A percentile compares a stretch with the other conserved stretches of the same genome.
These are phyloP conservation scores for Furcasterigmium furcatum DNA, from an alignment of 2,329 filamentous ascomycete genomes.

Conservation along the genomic window DNA sequence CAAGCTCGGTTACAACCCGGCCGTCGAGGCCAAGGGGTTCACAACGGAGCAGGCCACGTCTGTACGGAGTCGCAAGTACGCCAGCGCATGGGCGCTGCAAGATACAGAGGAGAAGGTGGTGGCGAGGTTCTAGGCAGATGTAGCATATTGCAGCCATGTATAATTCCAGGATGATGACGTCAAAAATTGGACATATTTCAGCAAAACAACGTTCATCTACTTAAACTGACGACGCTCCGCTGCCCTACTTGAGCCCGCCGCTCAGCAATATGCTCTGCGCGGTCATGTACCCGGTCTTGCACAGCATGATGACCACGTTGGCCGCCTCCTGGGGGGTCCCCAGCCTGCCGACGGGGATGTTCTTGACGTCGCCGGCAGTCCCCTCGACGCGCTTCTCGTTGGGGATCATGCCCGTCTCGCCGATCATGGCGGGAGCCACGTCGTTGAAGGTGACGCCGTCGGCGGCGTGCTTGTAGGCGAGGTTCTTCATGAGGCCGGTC, in stretches of 20 bases:
- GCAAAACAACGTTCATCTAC: too few species aligned
- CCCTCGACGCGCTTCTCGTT: conserved; percentile 45
- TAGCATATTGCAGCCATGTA: too few species aligned
- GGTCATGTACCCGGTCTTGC: conserved; percentile 57
- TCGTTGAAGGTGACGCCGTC: conserved; percentile 65
- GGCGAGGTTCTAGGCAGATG: conserved; percentile 24
- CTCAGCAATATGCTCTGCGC: conserved; percentile 52
- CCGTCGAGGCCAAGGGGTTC: conserved; percentile 84
- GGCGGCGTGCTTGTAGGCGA: conserved; percentile 55
- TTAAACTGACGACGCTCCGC: too few species aligned
- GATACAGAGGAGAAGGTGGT: conserved; percentile 49
- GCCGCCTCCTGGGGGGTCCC: conserved; percentile 58
- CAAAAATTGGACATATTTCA: too few species aligned
- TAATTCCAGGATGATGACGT: neutral
- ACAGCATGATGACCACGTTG: conserved; percentile 58
- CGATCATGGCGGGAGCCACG: conserved; percentile 68
- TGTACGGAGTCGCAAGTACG: conserved; percentile 64
- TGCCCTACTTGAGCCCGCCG: conserved; percentile 44
- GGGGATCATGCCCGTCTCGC: conserved; percentile 60
- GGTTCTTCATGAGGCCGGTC: conserved; percentile 63
- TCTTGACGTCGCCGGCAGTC: conserved; percentile 54
- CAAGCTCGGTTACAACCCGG: conserved; percentile 85
- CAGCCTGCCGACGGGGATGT: conserved; percentile 56
- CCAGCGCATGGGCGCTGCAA: conserved; percentile 73
- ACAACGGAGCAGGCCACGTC: conserved; percentile 70